phyloP scores from a whole-genome alignment of 2,329 filamentous ascomycete genomes.

The Allantophomopsis cytisporea region DNA sequence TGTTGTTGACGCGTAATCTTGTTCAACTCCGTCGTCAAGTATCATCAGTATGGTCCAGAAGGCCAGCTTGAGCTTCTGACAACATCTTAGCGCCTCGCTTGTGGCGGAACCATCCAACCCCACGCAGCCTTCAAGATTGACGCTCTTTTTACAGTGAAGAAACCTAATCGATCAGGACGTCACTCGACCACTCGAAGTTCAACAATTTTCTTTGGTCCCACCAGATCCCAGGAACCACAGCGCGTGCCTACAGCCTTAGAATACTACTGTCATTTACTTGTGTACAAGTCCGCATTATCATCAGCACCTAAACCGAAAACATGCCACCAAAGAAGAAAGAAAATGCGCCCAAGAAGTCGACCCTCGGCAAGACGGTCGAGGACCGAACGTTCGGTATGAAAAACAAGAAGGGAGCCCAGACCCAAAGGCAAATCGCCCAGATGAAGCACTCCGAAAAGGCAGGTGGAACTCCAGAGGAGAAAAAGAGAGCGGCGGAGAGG shows the following conservation, averaged over 20 bases:
- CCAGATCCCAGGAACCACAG: neutral
- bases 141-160: too few species aligned
- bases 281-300: neutral
- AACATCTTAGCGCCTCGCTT: neutral
- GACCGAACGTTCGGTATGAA: constrained; percentile 99
- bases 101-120: neutral
- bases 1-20: neutral
- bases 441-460: constrained; percentile 61
- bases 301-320: constrained; percentile 21
- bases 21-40: neutral
- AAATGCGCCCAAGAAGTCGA: constrained; percentile 37
- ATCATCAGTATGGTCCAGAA: constrained; percentile 3
- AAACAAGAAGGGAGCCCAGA: constrained; percentile 92
- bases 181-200: too few species aligned
- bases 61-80: constrained; percentile 20
- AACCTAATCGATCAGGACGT: too few species aligned
- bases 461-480: constrained; percentile 75
- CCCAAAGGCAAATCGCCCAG: constrained; percentile 82
- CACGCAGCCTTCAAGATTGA: too few species aligned
- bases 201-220: neutral
- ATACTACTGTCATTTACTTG: neutral
- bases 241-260: too few species aligned
- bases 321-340: constrained; percentile 62
- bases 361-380: constrained; percentile 45
- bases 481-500: constrained; percentile 60